These are phyloP conservation scores for Vanderwaltozyma polyspora DNA, from an alignment of 805 yeast species.

Conservation along the genomic window DNA sequence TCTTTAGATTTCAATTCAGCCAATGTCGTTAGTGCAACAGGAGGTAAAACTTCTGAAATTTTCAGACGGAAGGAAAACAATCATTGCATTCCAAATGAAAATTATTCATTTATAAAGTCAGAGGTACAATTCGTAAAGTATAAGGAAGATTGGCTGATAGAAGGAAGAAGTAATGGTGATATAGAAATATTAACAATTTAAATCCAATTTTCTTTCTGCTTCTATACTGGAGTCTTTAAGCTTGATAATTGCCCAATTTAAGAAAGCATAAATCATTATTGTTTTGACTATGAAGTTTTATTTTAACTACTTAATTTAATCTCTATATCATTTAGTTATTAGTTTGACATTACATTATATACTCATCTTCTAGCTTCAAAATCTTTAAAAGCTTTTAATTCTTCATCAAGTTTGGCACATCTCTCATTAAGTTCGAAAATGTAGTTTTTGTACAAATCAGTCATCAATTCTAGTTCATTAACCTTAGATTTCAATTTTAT, in stretches of 20 bases:
- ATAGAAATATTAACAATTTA: conserved; percentile 54
- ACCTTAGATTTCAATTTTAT: conserved; percentile 59
- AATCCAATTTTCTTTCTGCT: not conserved
- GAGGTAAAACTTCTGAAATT: conserved; percentile 36
- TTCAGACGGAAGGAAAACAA: conserved; percentile 44
- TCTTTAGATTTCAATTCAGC: conserved; percentile 48
- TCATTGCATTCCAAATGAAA: conserved; percentile 41
- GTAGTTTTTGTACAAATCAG: conserved; percentile 75
- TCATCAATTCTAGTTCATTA: conserved; percentile 80
- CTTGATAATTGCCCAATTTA: too few relatives aligned
- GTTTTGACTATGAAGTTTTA: too few relatives aligned
- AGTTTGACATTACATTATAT: too few relatives aligned
- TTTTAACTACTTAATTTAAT: too few relatives aligned
- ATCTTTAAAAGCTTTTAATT: too few relatives aligned
- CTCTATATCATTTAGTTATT: too few relatives aligned
- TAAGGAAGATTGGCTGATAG: conserved; percentile 54
- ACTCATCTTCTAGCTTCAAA: too few relatives aligned
- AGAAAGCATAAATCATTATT: too few relatives aligned
- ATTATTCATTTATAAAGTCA: not conserved
- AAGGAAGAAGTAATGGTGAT: conserved; percentile 49
- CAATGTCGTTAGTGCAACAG: conserved; percentile 45
- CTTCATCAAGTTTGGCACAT: conserved; percentile 22
- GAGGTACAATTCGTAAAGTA: conserved; percentile 22
- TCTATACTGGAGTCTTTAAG: too few relatives aligned
- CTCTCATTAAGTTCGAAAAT: conserved; percentile 62